Percentiles rank a stretch among this genome's conserved stretches.
phyloP scores from a whole-genome alignment of 2,329 filamentous ascomycete species.

The Atkinsonella texensis region DNA sequence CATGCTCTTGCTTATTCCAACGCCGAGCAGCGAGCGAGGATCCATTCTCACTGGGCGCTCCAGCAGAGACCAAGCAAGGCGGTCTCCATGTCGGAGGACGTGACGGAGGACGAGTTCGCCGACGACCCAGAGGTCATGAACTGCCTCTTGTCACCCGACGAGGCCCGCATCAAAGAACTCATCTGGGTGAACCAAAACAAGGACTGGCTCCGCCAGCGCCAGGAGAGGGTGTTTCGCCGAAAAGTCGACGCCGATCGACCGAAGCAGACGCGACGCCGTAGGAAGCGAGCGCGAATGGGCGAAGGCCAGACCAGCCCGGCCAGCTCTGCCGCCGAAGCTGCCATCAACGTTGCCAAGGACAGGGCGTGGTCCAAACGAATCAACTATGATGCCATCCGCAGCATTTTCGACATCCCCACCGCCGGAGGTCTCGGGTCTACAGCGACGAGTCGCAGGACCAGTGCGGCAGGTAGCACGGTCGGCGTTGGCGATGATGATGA shows the following conservation, averaged over 20 bases:
- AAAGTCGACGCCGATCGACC: slow-evolving; percentile 48
- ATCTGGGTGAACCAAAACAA: slow-evolving; percentile 95
- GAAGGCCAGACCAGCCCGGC: slow-evolving; percentile 55
- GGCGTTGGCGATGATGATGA: slow-evolving; percentile 24
- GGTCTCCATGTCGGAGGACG: slow-evolving; percentile 49
- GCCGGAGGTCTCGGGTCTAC: slow-evolving; percentile 35
- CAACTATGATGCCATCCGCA: slow-evolving; percentile 54
- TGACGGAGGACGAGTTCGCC: slow-evolving; percentile 73
- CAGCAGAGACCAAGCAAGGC: slow-evolving; percentile 33
- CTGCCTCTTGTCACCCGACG: slow-evolving; percentile 61
- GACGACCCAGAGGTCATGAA: slow-evolving; percentile 79
- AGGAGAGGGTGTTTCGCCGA: slow-evolving; percentile 68
- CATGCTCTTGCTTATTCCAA: slow-evolving; percentile 47
- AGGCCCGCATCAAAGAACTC: slow-evolving; percentile 72
- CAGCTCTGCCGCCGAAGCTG: slow-evolving; percentile 56
- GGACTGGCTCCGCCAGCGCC: slow-evolving; percentile 78
- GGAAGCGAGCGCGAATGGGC: slow-evolving; percentile 45
- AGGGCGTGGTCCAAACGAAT: slow-evolving; percentile 62
- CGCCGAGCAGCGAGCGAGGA: slow-evolving; percentile 41
- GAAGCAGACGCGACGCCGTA: slow-evolving; percentile 45
- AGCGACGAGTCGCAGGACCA: slow-evolving; percentile 34
- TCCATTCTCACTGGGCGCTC: slow-evolving; percentile 40
- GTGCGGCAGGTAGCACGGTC: slow-evolving; percentile 23
- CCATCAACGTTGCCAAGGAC: slow-evolving; percentile 54
- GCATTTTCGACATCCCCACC: slow-evolving; percentile 40